Evolutionary conservation across 148 eudicot species (phyloP), one percentile per base, ranked within the genome.

Genomic region (Rhododendron simsii): DNA sequence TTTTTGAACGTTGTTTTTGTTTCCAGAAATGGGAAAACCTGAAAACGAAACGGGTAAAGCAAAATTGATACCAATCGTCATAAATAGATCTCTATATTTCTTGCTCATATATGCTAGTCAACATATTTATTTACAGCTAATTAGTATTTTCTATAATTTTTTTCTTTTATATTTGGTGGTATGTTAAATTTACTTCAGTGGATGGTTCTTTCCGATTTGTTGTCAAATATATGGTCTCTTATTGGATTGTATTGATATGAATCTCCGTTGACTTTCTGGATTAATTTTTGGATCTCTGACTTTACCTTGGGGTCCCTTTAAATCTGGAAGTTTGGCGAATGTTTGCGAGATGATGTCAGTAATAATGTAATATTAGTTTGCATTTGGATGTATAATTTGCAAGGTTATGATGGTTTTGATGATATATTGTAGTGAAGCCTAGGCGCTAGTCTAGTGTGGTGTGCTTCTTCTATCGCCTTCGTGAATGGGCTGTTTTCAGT

Each of bases 401-500:
- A 84, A 87, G 90, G 92, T 89, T 87, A 86, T 85, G 90, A 85
- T 87, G 89, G 84, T 90, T 85, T 85, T 87, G 86, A 67, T 90
- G 87, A 88, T 90, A 78, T 89, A 85, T 90, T 86, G 81, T 89
- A 81, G 89, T 86, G 89, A 87, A 86, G 85, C 87, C 50, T 80
- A 86, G 88, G 80, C 84, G 84, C 90, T 3, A 5, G 41, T 57
- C 41, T 77, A 8, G 63, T 41, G 37, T 4, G 61, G 82, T 39
- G 75, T 28, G 35, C 57, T 85, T 26, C 82, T 59, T 41, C 65
- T 33, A 44, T 61, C 83, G 81, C 79, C 41, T 84, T 73, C 67
- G 85, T 85, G 90, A 88, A 95, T 95, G 98, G 98, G 98, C 80
- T 95, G 98, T 86, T 93, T 94, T 88, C 91, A 90, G 23, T 95